Percentiles rank a stretch among this genome's conserved stretches.
Conservation (phyloP, 805 yeast genomes). For the Priceomyces fermenticarens region DNA sequence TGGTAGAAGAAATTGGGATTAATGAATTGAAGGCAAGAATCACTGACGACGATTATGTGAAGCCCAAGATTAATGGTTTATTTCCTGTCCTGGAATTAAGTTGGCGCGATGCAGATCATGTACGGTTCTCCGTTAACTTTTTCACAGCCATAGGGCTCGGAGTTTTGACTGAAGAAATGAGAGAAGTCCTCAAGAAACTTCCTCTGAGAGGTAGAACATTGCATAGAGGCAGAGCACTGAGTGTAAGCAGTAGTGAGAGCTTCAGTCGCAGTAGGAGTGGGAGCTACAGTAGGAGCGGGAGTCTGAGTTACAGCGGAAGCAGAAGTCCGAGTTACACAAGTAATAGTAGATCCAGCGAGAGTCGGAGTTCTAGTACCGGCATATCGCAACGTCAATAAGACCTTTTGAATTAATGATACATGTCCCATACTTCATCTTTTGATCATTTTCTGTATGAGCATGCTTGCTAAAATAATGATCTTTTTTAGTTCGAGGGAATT, state of each 20-base stretch:
- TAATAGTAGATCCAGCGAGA: background rate
- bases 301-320: background rate
- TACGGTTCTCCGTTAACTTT: conserved; percentile 80
- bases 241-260: conserved; percentile 12
- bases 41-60: conserved; percentile 46
- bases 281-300: conserved; percentile 15
- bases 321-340: background rate
- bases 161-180: conserved; percentile 75
- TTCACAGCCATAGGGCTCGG: conserved; percentile 94
- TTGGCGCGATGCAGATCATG: conserved; percentile 42
- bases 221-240: conserved; percentile 14
- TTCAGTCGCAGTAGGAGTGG: conserved; percentile 15
- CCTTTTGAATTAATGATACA: background rate
- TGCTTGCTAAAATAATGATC: background rate
- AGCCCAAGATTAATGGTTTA: conserved; percentile 50
- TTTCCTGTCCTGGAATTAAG: conserved; percentile 52
- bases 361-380: background rate
- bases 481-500: too few species aligned
- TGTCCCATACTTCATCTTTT: too few species aligned
- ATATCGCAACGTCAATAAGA: background rate
- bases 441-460: too few species aligned
- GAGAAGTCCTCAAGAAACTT: conserved; percentile 46
- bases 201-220: conserved; percentile 13
- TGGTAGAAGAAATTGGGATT: conserved; percentile 74
- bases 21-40: conserved; percentile 47